Conservation (phyloP, 2,329 filamentous ascomycete genomes). For the Elsinoe batatas region DNA sequence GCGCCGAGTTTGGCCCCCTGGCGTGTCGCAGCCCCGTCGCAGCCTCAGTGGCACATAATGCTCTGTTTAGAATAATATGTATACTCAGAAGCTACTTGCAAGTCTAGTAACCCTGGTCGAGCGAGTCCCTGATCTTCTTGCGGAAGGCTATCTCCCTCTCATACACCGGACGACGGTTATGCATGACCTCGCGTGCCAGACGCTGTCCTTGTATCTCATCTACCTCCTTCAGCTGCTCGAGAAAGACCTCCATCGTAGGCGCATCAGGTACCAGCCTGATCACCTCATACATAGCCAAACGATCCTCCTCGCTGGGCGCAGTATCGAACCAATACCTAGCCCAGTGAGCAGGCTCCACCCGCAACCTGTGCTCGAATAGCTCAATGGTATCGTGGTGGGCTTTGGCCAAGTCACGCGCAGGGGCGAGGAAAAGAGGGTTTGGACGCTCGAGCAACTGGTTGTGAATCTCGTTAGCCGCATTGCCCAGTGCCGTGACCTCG, state of each 20-base stretch:
- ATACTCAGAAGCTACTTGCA: too few relatives aligned
- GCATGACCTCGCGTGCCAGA: background rate
- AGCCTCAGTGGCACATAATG: too few relatives aligned
- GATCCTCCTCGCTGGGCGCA: background rate
- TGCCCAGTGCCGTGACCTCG: background rate
- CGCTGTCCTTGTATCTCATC: background rate
- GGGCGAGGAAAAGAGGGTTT: background rate
- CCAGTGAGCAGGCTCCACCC: background rate
- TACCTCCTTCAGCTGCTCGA: background rate
- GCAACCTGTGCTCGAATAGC: background rate
- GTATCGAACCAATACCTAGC: background rate
- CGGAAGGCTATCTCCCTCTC: constrained; percentile 4
- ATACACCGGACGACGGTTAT: background rate
- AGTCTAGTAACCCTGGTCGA: background rate
- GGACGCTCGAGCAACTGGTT: background rate
- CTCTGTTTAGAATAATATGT: background rate
- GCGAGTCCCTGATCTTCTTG: background rate
- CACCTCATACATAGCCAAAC: background rate
- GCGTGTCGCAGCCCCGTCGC: too few relatives aligned
- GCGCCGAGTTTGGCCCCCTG: too few relatives aligned
- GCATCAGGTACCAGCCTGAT: background rate
- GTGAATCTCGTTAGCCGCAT: background rate
- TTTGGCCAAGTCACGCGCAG: background rate
- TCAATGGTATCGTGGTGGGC: background rate
- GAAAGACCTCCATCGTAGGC: background rate